Percentiles rank a stretch among this genome's conserved stretches.
Evolutionary conservation across 352 stramenopile species (phyloP).

Genomic region (Saprolegnia parasitica): DNA sequence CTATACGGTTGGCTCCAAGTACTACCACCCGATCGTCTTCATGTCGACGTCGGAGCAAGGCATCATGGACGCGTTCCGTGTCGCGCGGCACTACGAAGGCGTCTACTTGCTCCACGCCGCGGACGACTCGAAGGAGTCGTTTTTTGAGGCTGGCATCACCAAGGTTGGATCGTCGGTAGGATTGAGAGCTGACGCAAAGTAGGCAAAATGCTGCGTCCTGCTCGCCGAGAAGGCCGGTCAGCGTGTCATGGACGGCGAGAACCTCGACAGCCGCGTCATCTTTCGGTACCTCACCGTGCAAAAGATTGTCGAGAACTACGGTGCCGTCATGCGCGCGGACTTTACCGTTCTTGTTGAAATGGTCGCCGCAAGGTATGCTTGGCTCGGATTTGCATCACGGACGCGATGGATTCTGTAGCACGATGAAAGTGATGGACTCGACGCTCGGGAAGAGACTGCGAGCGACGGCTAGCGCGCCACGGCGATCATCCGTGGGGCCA

Average conservation of each 20-base stretch:
- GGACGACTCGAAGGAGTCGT: conserved; percentile 47
- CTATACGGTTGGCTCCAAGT: conserved; percentile 33
- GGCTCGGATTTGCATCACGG: neutral
- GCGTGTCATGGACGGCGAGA: conserved; percentile 50
- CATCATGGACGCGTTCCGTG: conserved; percentile 28
- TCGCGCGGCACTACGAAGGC: conserved; percentile 44
- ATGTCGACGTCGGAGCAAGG: conserved; percentile 47
- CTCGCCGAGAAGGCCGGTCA: conserved; percentile 55
- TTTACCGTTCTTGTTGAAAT: conserved; percentile 60
- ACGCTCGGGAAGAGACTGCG: conserved; percentile 50
- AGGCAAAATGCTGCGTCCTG: conserved; percentile 49
- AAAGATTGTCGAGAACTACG: conserved; percentile 53
- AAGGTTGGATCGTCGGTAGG: neutral
- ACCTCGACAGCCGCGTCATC: conserved; percentile 55
- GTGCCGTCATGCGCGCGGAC: conserved; percentile 39
- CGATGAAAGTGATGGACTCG: conserved; percentile 65
- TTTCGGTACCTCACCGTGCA: conserved; percentile 62
- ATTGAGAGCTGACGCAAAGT: neutral
- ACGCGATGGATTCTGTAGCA: conserved; percentile 28
- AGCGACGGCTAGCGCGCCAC: conserved; percentile 17
- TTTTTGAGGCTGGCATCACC: conserved; percentile 56
- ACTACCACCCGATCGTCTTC: conserved; percentile 57
- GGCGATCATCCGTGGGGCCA: neutral
- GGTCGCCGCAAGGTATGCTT: conserved; percentile 36
- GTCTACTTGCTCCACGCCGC: conserved; percentile 56